These are phyloP conservation scores for Lodderomyces orthopsilosis DNA, from an alignment of 1,139 yeast genomes.

Conservation along the genomic window DNA sequence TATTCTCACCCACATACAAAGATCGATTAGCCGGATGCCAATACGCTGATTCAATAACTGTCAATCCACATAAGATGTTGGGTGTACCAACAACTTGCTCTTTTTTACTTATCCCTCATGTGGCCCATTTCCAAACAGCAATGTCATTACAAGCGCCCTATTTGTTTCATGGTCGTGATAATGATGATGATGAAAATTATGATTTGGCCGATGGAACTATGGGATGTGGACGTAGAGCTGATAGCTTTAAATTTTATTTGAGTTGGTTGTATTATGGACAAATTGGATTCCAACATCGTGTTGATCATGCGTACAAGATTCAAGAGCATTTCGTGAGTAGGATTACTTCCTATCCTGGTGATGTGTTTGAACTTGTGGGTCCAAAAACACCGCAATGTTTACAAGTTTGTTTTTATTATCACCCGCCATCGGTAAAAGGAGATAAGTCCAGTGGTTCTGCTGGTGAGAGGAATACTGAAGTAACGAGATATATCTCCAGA, in stretches of 20 bases:
- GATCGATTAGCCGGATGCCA: constrained; percentile 57
- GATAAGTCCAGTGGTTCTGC: no score
- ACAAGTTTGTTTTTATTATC: constrained; percentile 80
- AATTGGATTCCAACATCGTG: constrained; percentile 51
- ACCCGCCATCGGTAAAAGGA: constrained; percentile 31
- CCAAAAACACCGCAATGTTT: constrained; percentile 66
- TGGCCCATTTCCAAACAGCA: constrained; percentile 61
- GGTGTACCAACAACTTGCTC: constrained; percentile 92
- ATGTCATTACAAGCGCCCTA: constrained; percentile 81
- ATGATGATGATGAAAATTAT: constrained; percentile 55
- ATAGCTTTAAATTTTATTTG: constrained; percentile 72
- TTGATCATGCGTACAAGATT: constrained; percentile 70
- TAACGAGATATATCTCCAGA: constrained; percentile 66
- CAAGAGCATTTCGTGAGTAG: constrained; percentile 57
- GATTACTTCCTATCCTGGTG: constrained; percentile 30
- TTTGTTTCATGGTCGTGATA: constrained; percentile 64
- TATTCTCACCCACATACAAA: constrained; percentile 55
- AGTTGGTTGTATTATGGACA: constrained; percentile 82
- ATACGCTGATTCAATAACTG: constrained; percentile 74
- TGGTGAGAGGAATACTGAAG: constrained; percentile 42
- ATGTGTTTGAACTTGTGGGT: constrained; percentile 50
- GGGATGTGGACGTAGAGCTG: constrained; percentile 91
- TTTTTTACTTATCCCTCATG: constrained; percentile 70
- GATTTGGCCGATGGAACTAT: constrained; percentile 89
- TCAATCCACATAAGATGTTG: constrained; percentile 85